A percentile compares a stretch with the other conserved stretches of the same genome.
phyloP scores from a whole-genome alignment of 768 basidiomycete genomes.

The Tephrocybe sp. region DNA sequence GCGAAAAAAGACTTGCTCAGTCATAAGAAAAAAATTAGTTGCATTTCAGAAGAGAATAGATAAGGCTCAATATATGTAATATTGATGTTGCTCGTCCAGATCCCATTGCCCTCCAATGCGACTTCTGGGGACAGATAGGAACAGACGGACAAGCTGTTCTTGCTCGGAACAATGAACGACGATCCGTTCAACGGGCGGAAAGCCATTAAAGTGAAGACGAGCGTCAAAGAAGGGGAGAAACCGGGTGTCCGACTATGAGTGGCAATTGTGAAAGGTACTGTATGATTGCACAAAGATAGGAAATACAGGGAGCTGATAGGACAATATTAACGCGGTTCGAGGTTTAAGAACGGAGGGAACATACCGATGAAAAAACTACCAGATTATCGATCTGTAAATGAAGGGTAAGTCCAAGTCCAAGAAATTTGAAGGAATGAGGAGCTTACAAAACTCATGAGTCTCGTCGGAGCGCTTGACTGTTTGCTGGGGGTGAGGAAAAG shows the following conservation, averaged over 20 bases:
- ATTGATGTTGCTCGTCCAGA: conserved; percentile 20
- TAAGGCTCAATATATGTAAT: neutral
- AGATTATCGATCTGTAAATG: conserved; percentile 36
- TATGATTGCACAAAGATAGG: conserved; percentile 15
- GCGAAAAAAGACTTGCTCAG: conserved; percentile 21
- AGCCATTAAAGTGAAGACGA: conserved; percentile 86
- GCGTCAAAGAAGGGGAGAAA: conserved; percentile 25
- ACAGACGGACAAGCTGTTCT: conserved; percentile 44
- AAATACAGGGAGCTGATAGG: conserved; percentile 15
- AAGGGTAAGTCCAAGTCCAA: neutral
- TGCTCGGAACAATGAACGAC: conserved; percentile 87
- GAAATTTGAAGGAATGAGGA: neutral
- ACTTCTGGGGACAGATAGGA: conserved; percentile 30
- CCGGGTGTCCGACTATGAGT: neutral
- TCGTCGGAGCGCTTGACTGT: conserved; percentile 96
- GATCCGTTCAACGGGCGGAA: conserved; percentile 58
- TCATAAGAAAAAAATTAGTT: conserved; percentile 3
- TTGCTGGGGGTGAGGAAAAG: conserved; percentile 58
- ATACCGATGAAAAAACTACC: conserved; percentile 20
- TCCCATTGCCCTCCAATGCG: conserved; percentile 22
- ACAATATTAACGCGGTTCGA: neutral
- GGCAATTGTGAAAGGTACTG: conserved; percentile 2
- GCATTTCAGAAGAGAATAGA: neutral
- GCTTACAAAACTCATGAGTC: conserved; percentile 94
- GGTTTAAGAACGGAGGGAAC: neutral